Percentiles rank a stretch among this genome's conserved stretches.
phyloP scores from a whole-genome alignment of 495 filamentous ascomycete species.

The Annulohypoxylon maeteangense region DNA sequence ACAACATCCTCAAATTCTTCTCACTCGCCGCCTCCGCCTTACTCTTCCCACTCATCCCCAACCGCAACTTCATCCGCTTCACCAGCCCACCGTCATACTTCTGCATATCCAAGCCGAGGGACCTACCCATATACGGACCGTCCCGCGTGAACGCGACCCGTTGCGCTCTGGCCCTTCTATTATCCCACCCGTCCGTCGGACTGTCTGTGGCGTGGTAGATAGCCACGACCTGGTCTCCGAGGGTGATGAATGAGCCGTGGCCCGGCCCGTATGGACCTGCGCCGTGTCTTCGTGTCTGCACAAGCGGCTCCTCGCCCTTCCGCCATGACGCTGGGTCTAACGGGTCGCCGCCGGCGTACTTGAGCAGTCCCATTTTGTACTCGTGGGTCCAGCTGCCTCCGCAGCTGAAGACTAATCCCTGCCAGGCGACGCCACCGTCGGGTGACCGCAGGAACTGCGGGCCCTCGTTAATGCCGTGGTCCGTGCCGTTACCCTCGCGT shows the following conservation, averaged over 20 bases:
- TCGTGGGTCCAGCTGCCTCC: conserved; percentile 49
- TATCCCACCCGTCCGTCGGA: conserved; percentile 46
- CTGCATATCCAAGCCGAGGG: conserved; percentile 21
- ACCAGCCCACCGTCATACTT: conserved; percentile 25
- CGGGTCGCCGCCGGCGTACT: conserved; percentile 44
- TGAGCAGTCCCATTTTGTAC: conserved; percentile 49
- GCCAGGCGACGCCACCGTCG: conserved; percentile 40
- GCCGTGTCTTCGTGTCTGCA: conserved; percentile 35
- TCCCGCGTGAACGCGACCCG: conserved; percentile 41
- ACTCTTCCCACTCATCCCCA: conserved; percentile 5
- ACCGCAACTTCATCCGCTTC: conserved; percentile 19
- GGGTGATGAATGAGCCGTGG: conserved; percentile 42
- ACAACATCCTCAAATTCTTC: conserved; percentile 33
- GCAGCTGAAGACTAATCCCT: conserved; percentile 42
- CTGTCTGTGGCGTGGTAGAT: conserved; percentile 48
- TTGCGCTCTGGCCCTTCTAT: conserved; percentile 43
- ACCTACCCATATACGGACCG: conserved; percentile 48
- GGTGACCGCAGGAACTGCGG: conserved; percentile 47
- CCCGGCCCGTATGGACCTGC: conserved; percentile 44
- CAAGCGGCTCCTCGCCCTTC: conserved; percentile 44
- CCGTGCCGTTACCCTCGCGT: conserved; percentile 37
- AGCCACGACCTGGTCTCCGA: conserved; percentile 41
- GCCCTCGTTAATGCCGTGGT: conserved; percentile 48
- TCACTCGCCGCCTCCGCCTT: conserved; percentile 18
- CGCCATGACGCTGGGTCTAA: conserved; percentile 42